Base-by-base conservation (phyloP, 2,329 filamentous ascomycete species). In the Paecilomyces fulvus region DNA sequence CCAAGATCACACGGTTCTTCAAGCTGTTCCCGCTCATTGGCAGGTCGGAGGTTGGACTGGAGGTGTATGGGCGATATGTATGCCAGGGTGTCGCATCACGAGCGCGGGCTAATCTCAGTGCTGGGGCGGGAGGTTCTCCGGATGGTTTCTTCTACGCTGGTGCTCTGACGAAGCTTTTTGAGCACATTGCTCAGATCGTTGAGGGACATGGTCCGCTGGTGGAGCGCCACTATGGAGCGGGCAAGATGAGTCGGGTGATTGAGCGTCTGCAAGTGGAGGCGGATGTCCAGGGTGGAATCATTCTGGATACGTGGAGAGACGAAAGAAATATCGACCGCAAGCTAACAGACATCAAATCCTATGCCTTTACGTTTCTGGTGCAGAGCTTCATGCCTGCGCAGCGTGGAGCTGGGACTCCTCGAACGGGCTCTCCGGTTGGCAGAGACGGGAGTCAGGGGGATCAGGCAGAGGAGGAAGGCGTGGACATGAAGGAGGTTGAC, bases 401-500 rank as follows among this genome's bases (percentile, higher is more conserved):
- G 57, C 86, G 86, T 59, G 78, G 83, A 5, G 72, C 79, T 10
- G 83, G 83, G 1, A 85, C 85, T 1, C 82, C 87, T 2, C 83
- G 90, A 49, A 83, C 90, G 37, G 86, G 81, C 60, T 95, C 92
- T 1, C 92, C 92, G 1, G 89, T 89, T 0, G 71, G 80, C 33
- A 83, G 83, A 12, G 77, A 78, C 17, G 74, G 75, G 11, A 65
- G 66, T 5, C 80, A 67, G 69, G 66, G 72, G 2, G 81, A 88
- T 9, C 75, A 77, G 14, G 90, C 87, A 67, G 92, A 96, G 69
- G 94, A 99, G 63, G 94, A 97, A 66, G 81, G 89, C 0, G 90
- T 97, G 21, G 91, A 96, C 67, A 96, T 97, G 89, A 96, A 92
- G 72, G 92, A 96, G 69, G 83, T 99, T 2, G 94, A 99, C 67